Base-by-base conservation (phyloP, 2,329 filamentous ascomycete genomes). In the Diplodia seriata region DNA sequence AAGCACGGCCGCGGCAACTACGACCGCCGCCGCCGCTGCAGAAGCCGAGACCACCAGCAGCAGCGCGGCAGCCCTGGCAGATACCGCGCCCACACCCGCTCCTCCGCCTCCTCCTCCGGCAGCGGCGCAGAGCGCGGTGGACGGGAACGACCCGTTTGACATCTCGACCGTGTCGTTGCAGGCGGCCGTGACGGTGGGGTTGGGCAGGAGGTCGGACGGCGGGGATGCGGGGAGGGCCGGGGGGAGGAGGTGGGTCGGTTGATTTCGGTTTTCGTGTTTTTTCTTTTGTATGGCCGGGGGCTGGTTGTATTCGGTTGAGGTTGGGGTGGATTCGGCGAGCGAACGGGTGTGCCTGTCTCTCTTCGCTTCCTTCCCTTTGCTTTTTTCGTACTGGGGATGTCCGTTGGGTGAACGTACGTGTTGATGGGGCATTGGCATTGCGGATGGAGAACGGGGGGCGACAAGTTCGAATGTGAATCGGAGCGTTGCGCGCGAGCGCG, bases 171-270 rank as follows among this genome's bases (percentile, higher is more conserved):
- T 79, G 38, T 47, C 59, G 38, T 69, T 79, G 70, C 75, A 78
- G 69, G 76, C 73, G 51, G 73, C 73, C 6, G 76, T 79, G 1
- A 79, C 77, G 4, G 77, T 78, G 9, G 75, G 75, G 31, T 51
- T 79, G 49, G 76, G 76, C 5, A 68, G 64, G 70, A 70, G 76
- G 59, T 6, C 47, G 69, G 61, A 43, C 69, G 55, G 72, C 70
- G 11, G 69, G 69, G 38, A 31, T 9, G 40, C 23, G 33, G 20
- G 47, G 43, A 47, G 43, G 43, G 43, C 15, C 20, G 49, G 33
- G 36, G 49, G 33, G 20, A 65, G 62, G 33, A 55, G 49, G 29
- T 65, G 62, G 62, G 23, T 54, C 18, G 62, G 59, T 14, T 63
- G 31, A 63, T 36, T 36, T 9, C 8, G 33, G 8, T 36, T 11